phyloP scores from a whole-genome alignment of 2,329 filamentous ascomycete species.

The Colletotrichum noveboracense region DNA sequence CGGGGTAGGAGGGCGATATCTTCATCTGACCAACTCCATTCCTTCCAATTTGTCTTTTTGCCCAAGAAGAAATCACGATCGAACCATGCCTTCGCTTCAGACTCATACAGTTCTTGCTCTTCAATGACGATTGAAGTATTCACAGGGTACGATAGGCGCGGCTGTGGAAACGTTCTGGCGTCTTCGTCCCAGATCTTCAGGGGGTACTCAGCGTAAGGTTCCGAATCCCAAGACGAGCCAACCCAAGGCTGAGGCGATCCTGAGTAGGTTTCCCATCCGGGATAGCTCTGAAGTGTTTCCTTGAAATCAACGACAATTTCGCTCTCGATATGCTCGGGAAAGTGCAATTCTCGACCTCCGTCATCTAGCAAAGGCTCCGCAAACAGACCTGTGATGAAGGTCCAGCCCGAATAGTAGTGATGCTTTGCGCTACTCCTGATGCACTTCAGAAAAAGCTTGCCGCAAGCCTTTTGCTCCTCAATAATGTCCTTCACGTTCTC shows the following conservation, averaged over 20 bases:
- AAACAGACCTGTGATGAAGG: neutral
- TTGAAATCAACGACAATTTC: neutral
- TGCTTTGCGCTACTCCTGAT: neutral
- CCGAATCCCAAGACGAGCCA: no score
- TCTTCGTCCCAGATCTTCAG: neutral
- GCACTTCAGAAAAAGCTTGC: no score
- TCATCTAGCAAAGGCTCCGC: neutral
- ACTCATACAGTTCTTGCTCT: accelerated
- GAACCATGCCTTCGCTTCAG: accelerated
- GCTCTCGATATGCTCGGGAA: neutral
- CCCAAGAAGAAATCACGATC: accelerated
- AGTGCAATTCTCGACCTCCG: neutral
- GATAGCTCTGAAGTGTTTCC: neutral
- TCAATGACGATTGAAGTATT: neutral
- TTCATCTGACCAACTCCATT: neutral
- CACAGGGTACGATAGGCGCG: accelerated
- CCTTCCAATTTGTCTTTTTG: no score
- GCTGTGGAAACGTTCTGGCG: accelerated
- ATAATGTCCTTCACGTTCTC: no score
- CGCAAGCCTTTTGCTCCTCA: no score
- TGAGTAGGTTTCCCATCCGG: neutral
- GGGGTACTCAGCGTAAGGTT: neutral
- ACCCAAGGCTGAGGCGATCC: no score
- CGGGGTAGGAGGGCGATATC: neutral
- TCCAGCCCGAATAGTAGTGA: neutral